phyloP scores from a whole-genome alignment of 108 stramenopile genomes.

The Skeletonema menzelii region DNA sequence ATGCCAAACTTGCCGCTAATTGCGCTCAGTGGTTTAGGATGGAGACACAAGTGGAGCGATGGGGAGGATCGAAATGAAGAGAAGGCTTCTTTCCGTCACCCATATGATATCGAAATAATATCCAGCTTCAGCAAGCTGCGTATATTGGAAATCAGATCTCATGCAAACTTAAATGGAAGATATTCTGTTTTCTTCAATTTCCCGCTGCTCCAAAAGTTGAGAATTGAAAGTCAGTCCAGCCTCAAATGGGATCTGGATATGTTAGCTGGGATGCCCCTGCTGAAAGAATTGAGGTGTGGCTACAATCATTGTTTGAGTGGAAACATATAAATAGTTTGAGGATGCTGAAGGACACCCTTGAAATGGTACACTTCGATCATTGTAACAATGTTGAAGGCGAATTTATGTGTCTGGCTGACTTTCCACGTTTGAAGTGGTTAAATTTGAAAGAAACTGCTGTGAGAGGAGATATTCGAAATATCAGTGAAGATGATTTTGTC shows the following conservation, averaged over 20 bases:
- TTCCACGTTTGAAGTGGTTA: background rate
- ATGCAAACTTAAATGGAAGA: background rate
- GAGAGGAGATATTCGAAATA: background rate
- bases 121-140: background rate
- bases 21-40: too few species aligned
- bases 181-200: background rate
- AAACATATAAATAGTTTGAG: background rate
- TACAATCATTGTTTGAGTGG: background rate
- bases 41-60: too few species aligned
- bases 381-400: background rate
- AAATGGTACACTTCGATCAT: background rate
- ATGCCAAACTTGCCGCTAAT: too few species aligned
- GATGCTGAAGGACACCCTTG: background rate
- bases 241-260: background rate
- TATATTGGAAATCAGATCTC: background rate
- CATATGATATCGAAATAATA: background rate
- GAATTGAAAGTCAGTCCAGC: background rate
- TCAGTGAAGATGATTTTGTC: too few species aligned
- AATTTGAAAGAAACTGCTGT: background rate
- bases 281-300: background rate
- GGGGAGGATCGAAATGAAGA: too few species aligned
- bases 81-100: too few species aligned
- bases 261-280: background rate
- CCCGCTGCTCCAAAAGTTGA: background rate
- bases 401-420: constrained; percentile 3